A percentile compares a stretch with the other conserved stretches of the same genome.
phyloP scores from a whole-genome alignment of 1,284 basidiomycete genomes.

The Xerocomus amazonicus region DNA sequence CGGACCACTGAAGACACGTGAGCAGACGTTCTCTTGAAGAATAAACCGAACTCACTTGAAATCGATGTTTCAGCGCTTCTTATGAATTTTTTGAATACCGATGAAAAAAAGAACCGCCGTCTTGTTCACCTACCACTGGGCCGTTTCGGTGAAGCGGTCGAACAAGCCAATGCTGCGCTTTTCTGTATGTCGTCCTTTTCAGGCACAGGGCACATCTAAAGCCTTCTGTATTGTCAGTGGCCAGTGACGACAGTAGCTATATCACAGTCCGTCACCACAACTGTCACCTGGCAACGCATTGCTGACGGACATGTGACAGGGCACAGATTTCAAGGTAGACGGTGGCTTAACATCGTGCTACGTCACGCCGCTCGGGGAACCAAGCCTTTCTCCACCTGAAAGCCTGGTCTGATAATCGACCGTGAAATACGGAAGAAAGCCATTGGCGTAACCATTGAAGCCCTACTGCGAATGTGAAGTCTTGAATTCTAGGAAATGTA shows the following conservation, averaged over 20 bases:
- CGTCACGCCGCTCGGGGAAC: slow-evolving; percentile 77
- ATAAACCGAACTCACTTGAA: background rate
- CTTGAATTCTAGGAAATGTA: background rate
- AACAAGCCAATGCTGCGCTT: slow-evolving; percentile 87
- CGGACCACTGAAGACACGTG: slow-evolving; percentile 89
- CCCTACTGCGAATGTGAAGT: background rate
- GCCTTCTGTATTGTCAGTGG: slow-evolving; percentile 47
- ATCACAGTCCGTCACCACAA: slow-evolving; percentile 58
- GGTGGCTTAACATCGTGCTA: slow-evolving; percentile 89
- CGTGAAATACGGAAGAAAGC: background rate
- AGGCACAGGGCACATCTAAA: background rate
- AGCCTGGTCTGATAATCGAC: slow-evolving; percentile 44
- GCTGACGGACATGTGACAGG: slow-evolving; percentile 48
- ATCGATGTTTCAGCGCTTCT: slow-evolving; percentile 61
- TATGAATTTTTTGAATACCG: slow-evolving; percentile 98
- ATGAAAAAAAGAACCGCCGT: slow-evolving; percentile 90
- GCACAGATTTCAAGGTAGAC: slow-evolving; percentile 91
- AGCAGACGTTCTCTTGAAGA: slow-evolving; percentile 25
- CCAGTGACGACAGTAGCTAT: slow-evolving; percentile 83
- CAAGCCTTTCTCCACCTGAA: slow-evolving; percentile 58
- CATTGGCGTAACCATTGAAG: background rate
- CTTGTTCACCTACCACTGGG: slow-evolving; percentile 95
- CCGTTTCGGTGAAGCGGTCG: slow-evolving; percentile 93
- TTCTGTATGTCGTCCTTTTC: slow-evolving; percentile 60
- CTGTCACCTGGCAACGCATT: slow-evolving; percentile 4